Evolutionary conservation across 257 asterid genomes (phyloP).

Genomic region (Petunia secreta): DNA sequence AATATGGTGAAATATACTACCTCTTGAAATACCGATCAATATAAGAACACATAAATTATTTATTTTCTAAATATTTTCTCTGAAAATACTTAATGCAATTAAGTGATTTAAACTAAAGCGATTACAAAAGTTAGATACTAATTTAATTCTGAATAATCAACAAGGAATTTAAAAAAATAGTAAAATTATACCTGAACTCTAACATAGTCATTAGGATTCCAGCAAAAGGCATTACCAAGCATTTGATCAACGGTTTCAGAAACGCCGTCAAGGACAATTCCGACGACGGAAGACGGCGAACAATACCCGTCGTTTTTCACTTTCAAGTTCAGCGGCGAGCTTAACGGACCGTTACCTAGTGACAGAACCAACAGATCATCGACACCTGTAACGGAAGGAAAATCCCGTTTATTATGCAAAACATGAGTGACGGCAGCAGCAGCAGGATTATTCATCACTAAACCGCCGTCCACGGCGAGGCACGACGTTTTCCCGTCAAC

Average conservation of each 20-base stretch:
- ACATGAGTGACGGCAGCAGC: slow-evolving; percentile 98
- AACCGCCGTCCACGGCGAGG: slow-evolving; percentile 89
- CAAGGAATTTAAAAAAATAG: not conserved
- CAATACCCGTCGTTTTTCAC: slow-evolving; percentile 59
- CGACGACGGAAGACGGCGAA: slow-evolving; percentile 57
- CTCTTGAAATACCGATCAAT: too few species aligned
- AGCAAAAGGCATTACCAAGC: slow-evolving; percentile 89
- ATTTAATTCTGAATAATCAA: not conserved
- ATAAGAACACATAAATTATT: too few species aligned
- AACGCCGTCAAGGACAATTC: slow-evolving; percentile 85
- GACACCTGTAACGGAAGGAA: slow-evolving; percentile 79
- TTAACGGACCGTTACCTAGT: slow-evolving; percentile 69
- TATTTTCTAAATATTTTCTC: too few species aligned
- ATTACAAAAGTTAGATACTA: not conserved
- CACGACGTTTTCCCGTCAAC: slow-evolving; percentile 79
- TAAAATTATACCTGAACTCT: slow-evolving; percentile 75
- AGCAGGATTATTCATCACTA: slow-evolving; percentile 95
- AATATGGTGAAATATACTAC: too few species aligned
- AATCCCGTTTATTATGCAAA: slow-evolving; percentile 86
- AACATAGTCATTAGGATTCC: slow-evolving; percentile 81
- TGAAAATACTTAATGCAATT: too few species aligned
- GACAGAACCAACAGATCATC: slow-evolving; percentile 86
- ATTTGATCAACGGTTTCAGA: slow-evolving; percentile 91
- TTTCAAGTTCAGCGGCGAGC: slow-evolving; percentile 46
- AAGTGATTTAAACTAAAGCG: too few species aligned